Evolutionary conservation across 805 yeast genomes (phyloP).

Genomic region (Myxozyma neglecta): DNA sequence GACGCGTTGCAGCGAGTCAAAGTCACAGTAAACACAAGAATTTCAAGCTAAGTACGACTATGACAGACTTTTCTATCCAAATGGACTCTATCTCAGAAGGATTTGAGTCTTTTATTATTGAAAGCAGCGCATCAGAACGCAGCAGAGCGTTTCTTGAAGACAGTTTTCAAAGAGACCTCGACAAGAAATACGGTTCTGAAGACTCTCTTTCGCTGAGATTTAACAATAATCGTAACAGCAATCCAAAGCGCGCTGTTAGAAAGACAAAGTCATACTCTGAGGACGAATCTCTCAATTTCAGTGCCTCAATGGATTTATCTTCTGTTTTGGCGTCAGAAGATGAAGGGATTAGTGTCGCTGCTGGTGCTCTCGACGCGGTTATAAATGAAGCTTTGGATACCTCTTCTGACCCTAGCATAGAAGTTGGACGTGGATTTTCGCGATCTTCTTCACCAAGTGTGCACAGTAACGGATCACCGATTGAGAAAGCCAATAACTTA

Average conservation of each 20-base stretch:
- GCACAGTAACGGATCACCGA: neutral
- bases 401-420: slow-evolving; percentile 3
- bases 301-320: neutral
- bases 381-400: slow-evolving; percentile 3
- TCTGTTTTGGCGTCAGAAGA: neutral
- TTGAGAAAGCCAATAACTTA: neutral
- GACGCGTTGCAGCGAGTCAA: too few species aligned
- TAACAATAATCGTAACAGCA: neutral
- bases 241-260: too few species aligned
- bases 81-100: slow-evolving; percentile 1
- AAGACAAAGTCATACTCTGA: neutral
- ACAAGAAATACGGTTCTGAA: neutral
- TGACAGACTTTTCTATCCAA: neutral
- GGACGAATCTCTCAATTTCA: neutral
- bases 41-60: neutral
- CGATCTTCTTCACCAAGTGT: neutral
- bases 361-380: slow-evolving; percentile 13
- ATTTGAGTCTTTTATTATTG: slow-evolving; percentile 14
- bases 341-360: slow-evolving; percentile 10
- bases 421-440: neutral
- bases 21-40: too few species aligned
- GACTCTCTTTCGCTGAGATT: neutral
- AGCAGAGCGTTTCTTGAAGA: slow-evolving; percentile 14
- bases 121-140: slow-evolving; percentile 21
- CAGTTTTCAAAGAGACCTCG: slow-evolving; percentile 8